Evolutionary conservation across 805 yeast species (phyloP).

Genomic region (Blastobotrys parvus): DNA sequence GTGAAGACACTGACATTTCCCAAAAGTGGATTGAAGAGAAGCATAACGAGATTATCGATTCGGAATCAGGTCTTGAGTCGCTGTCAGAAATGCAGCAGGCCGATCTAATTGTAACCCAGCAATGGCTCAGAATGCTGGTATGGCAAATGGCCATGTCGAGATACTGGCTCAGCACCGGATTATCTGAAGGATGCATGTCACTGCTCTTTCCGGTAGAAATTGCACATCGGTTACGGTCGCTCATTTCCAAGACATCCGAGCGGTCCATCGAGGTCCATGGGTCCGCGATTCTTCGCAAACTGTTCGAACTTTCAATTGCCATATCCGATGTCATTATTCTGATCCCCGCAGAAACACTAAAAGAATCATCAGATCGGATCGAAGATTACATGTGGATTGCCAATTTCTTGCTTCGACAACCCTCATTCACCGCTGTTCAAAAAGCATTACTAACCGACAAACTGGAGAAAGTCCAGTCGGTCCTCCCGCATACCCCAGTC

Average conservation of each 20-base stretch:
- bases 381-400: conserved; percentile 12
- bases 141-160: conserved; percentile 14
- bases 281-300: conserved; percentile 6
- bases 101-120: conserved; percentile 12
- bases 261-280: conserved; percentile 11
- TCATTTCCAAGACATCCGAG: conserved; percentile 5
- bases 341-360: conserved; percentile 6
- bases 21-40: conserved; percentile 10
- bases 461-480: conserved; percentile 2
- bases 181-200: conserved; percentile 9
- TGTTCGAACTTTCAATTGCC: conserved; percentile 8
- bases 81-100: conserved; percentile 12
- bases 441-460: conserved; percentile 7
- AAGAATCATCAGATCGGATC: conserved; percentile 6
- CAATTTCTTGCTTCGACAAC: conserved; percentile 7
- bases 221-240: conserved; percentile 5
- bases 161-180: conserved; percentile 4
- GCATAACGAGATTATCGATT: conserved; percentile 4
- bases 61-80: conserved; percentile 1
- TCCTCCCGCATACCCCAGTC: background rate
- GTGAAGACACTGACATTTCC: conserved; percentile 3
- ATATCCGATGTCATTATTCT: conserved; percentile 10
- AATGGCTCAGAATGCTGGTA: conserved; percentile 13
- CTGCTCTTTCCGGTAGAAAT: conserved; percentile 11
- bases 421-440: conserved; percentile 5